Base-by-base conservation (phyloP, 2,329 filamentous ascomycete species). In the Aciculosporium take region DNA sequence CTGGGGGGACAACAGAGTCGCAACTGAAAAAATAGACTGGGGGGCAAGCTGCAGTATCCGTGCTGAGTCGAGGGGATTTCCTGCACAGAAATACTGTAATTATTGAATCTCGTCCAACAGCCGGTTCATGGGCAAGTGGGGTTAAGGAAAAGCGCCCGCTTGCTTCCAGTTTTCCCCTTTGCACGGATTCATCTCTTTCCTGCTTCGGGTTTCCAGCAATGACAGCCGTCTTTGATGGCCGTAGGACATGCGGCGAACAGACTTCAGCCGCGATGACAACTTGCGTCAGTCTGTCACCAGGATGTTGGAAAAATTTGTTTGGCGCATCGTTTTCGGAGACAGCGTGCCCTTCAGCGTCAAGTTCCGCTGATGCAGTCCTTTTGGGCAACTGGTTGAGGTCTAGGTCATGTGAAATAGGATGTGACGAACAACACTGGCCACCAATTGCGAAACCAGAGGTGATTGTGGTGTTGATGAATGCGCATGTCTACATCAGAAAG, bases 21-120 rank as follows among this genome's bases (percentile, higher is more conserved):
- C 21, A 21, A 36, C 13, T 36, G n/a, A 36, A 15, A 31, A 31
- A 34, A 41, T 36, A 18, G 32, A 28, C 39, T 36, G 39, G 25
- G 32, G 32, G 38, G 3, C 13, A 32, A 18, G 17, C 30, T 32
- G 30, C 30, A 20, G 17, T 32, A 20, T 18, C 30, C 30, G 9
- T 20, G 9, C 17, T 20, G 30, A 17, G 17, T 18, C 17, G 17
- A 32, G 15, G 30, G 30, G 9, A 17, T 34, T 34, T 34, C 18
- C 12, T 34, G 32, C 4, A 15, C 15, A 17, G 15, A 31, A 7
- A 15, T 31, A 5, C 5, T 10, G 9, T 5, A 8, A 12, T 31
- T 18, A 17, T 15, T 9, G n/a, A n/a, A 9, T 31, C 8, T 5
- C 18, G 18, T 12, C 9, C 5, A 7, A 13, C 20, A 13, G 33